These are phyloP conservation scores for Chlorencoelia australis DNA, from an alignment of 2,329 filamentous ascomycete genomes.

Conservation along the genomic window DNA sequence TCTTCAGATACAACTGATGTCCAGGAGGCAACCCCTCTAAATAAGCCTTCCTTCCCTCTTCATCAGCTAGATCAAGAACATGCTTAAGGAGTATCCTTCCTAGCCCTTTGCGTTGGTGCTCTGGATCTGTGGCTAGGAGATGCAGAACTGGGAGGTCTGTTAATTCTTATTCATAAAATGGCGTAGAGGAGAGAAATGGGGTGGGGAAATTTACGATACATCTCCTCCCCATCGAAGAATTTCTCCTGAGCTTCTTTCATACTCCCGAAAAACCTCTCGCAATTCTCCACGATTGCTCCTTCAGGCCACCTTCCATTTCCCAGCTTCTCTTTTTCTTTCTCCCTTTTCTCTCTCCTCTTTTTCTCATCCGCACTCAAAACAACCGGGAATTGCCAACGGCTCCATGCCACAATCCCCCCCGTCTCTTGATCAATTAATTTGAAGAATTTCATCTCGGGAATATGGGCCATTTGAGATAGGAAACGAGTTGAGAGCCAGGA, in stretches of 20 bases:
- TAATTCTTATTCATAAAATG: not conserved
- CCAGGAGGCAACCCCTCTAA: slow-evolving; percentile 32
- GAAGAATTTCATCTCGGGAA: no score
- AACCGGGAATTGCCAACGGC: no score
- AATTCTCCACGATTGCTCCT: slow-evolving; percentile 26
- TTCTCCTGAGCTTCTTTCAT: slow-evolving; percentile 23
- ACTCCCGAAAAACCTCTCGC: slow-evolving; percentile 23
- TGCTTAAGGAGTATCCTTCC: slow-evolving; percentile 28
- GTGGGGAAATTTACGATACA: slow-evolving; percentile 25
- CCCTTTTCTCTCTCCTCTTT: slow-evolving; percentile 5
- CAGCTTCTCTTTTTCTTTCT: not conserved
- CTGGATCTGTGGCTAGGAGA: slow-evolving; percentile 28
- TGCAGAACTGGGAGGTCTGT: slow-evolving; percentile 25
- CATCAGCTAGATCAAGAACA: slow-evolving; percentile 30
- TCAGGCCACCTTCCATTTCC: slow-evolving; percentile 20
- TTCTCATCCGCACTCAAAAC: not conserved
- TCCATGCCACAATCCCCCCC: no score
- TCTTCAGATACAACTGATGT: slow-evolving; percentile 29
- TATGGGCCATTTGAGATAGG: no score
- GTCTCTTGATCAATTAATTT: no score
- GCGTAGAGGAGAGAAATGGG: not conserved
- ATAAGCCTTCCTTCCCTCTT: slow-evolving; percentile 26
- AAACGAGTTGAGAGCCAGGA: no score
- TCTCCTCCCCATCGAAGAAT: slow-evolving; percentile 24
- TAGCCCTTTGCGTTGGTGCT: slow-evolving; percentile 29